Conservation (phyloP, 2,329 filamentous ascomycete species). For the Dendryphion nanum region DNA sequence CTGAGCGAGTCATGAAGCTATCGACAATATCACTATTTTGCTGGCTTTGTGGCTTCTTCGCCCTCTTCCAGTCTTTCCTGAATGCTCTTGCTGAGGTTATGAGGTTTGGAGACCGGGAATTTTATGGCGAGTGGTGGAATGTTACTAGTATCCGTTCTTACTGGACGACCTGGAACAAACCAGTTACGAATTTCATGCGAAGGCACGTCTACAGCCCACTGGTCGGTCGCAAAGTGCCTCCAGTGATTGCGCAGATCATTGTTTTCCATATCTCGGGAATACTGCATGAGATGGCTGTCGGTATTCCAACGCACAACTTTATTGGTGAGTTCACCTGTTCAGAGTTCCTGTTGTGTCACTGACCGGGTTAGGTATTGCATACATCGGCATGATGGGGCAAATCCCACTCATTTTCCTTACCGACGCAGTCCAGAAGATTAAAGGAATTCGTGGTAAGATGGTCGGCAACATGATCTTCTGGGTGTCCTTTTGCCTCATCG, state of each 20-base stretch:
- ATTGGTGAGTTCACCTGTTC: conserved; percentile 58
- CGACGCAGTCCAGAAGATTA: conserved; percentile 73
- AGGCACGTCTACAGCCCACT: conserved; percentile 89
- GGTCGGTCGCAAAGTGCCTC: conserved; percentile 77
- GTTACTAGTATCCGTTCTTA: conserved; percentile 73
- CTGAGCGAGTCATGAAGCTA: conserved; percentile 89
- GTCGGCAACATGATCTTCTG: conserved; percentile 94
- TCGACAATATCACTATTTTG: conserved; percentile 94
- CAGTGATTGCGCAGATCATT: conserved; percentile 66
- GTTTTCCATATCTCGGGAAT: conserved; percentile 89
- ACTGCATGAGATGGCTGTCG: conserved; percentile 88
- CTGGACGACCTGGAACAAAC: conserved; percentile 97
- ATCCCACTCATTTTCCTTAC: conserved; percentile 84
- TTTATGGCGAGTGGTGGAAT: conserved; percentile 99
- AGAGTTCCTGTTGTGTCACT: neutral
- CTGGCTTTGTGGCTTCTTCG: conserved; percentile 97
- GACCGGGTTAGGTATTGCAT: conserved; percentile 69
- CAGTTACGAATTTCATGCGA: conserved; percentile 95
- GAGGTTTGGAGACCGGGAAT: conserved; percentile 87
- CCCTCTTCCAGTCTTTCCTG: conserved; percentile 87
- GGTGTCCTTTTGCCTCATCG: conserved; percentile 92
- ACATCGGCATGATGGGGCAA: conserved; percentile 90
- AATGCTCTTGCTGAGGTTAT: conserved; percentile 90
- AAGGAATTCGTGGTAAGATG: conserved; percentile 71
- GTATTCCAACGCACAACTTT: conserved; percentile 90